Base-by-base conservation (phyloP, 2,329 filamentous ascomycete species). In the Metarhizium anisopliae region DNA sequence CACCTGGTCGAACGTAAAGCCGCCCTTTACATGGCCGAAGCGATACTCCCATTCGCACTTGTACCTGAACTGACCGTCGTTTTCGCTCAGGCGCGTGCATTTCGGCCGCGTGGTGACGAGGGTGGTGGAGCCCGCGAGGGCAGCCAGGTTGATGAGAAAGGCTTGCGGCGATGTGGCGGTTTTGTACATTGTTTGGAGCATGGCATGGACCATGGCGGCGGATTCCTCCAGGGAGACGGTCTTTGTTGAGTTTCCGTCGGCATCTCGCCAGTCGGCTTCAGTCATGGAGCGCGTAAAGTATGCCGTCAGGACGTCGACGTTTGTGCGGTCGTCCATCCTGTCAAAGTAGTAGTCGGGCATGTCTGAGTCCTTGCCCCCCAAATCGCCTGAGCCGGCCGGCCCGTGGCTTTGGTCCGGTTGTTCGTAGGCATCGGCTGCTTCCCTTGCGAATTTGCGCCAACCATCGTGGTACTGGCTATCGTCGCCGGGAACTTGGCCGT, bases 61-160 rank as follows among this genome's bases (percentile, higher is more conserved):
- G 64, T 84, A 85, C 52, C 72, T 69, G 36, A 72, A 75, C 42
- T 71, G 64, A 14, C 72, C 72, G 2, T 70, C 65, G 2, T 67
- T 63, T 20, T 72, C 68, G n/a, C 77, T 75, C 25, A 77, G 55
- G 11, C 77, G 74, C 18, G 78, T 70, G 54, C 70, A 70, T 50
- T 72, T 64, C 25, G 69, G 70, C 20, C 71, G 66, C 6, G 69
- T 68, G 13, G 71, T 71, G 68, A 80, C 75, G 51, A 85, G 70
- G 32, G 77, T 67, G 51, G 71, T 74, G 3, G 78, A 78, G 8
- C 83, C 82, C 0, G 76, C 77, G 11, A 85, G 71, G 4, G 80
- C 80, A 0, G 81, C 76, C 6, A 85, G 66, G 62, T 84, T 85
- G 60, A 83, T 78, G 13, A 85, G 68, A 60, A 85, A 84, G 0